Evolutionary conservation across 1,284 basidiomycete species (phyloP).

Genomic region (Moesziomyces antarcticus): DNA sequence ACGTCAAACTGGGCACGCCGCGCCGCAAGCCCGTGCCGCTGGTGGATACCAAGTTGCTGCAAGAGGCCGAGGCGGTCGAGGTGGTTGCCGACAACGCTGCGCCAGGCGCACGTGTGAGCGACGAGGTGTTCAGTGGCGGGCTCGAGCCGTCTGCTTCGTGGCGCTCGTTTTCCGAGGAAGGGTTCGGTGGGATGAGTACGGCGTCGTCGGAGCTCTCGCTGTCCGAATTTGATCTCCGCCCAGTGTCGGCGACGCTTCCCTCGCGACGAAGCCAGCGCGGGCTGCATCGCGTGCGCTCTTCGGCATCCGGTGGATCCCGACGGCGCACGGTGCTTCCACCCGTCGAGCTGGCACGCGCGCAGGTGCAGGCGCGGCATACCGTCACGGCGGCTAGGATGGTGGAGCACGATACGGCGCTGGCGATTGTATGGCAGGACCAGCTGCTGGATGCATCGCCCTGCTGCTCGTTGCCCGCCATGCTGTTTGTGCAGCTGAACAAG

Average conservation of each 20-base stretch:
- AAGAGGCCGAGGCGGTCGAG: slow-evolving; percentile 17
- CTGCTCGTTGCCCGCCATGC: slow-evolving; percentile 20
- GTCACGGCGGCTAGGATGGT: slow-evolving; percentile 5
- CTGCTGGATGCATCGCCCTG: slow-evolving; percentile 30
- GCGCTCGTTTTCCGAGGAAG: slow-evolving; percentile 38
- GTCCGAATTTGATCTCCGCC: slow-evolving; percentile 15
- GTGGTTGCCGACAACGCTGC: slow-evolving; percentile 2
- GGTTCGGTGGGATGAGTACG: slow-evolving; percentile 27
- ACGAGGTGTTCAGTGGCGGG: slow-evolving; percentile 10
- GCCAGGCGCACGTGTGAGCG: neutral
- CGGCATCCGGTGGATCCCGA: neutral
- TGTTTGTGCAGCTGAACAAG: slow-evolving; percentile 26
- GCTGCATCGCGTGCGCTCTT: slow-evolving; percentile 16
- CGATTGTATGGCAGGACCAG: slow-evolving; percentile 41
- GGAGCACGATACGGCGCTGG: slow-evolving; percentile 11
- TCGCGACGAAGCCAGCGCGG: slow-evolving; percentile 12
- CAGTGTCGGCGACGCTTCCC: neutral
- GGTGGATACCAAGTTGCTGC: neutral
- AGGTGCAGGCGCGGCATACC: slow-evolving; percentile 2
- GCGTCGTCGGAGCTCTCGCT: slow-evolving; percentile 25
- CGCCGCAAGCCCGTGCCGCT: slow-evolving; percentile 20
- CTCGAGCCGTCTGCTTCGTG: slow-evolving; percentile 31
- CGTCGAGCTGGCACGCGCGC: neutral
- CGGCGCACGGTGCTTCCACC: slow-evolving; percentile 1
- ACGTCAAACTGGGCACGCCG: neutral